Conservation (phyloP, 2,329 filamentous ascomycete genomes). For the Ophiostoma perfectum region DNA sequence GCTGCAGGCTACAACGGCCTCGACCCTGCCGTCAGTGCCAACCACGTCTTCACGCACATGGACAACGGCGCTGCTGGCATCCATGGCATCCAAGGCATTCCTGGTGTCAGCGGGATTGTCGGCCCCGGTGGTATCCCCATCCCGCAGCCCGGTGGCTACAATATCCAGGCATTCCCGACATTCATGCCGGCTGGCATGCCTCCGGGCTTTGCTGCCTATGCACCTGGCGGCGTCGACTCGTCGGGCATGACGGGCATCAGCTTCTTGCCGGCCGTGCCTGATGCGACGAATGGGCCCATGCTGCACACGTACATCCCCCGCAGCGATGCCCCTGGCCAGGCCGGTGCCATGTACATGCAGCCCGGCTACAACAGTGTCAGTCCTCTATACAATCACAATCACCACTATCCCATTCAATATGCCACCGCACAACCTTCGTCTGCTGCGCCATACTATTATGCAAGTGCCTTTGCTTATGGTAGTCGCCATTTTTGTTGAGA, state of each 20-base stretch:
- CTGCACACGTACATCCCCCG: constrained; percentile 53
- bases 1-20: constrained; percentile 16
- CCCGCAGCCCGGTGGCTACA: constrained; percentile 14
- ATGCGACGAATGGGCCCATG: constrained; percentile 52
- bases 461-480: constrained; percentile 16
- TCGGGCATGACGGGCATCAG: constrained; percentile 38
- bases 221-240: constrained; percentile 19
- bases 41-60: constrained; percentile 3
- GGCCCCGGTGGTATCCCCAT: constrained; percentile 18
- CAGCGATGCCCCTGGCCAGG: constrained; percentile 35
- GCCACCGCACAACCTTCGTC: background rate
- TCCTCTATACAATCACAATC: background rate
- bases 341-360: constrained; percentile 23
- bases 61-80: constrained; percentile 18
- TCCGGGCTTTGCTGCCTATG: background rate
- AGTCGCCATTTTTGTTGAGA: background rate
- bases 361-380: constrained; percentile 24
- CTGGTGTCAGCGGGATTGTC: constrained; percentile 17
- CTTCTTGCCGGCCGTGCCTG: constrained; percentile 55
- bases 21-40: background rate
- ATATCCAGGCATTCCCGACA: constrained; percentile 18
- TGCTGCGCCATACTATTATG: constrained; percentile 11
- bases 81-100: constrained; percentile 22
- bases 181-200: constrained; percentile 15
- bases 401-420: background rate